Percentiles rank a stretch among this genome's conserved stretches.
Conservation (phyloP, 352 stramenopile species). For the Globisporangium polare region DNA sequence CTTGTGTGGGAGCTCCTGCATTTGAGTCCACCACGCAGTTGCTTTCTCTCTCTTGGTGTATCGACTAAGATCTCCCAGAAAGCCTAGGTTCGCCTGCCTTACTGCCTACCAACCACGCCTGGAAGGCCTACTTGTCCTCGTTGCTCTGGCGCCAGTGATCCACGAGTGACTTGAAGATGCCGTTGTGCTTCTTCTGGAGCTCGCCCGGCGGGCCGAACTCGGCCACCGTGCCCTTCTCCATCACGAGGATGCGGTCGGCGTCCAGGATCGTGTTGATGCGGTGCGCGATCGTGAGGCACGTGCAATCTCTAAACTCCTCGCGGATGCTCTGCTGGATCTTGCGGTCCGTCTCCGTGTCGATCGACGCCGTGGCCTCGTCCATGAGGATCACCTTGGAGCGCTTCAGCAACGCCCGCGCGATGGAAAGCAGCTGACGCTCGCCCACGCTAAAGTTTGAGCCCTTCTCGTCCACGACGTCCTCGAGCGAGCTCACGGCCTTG, state of each 20-base stretch:
- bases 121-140: constrained; percentile 18
- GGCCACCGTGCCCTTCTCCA: constrained; percentile 92
- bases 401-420: constrained; percentile 92
- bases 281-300: constrained; percentile 96
- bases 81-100: background rate
- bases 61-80: background rate
- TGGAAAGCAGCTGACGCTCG: constrained; percentile 94
- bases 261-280: constrained; percentile 97
- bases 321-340: constrained; percentile 90
- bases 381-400: constrained; percentile 94
- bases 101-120: background rate
- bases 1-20: background rate
- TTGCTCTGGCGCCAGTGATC: constrained; percentile 59
- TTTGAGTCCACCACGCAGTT: background rate
- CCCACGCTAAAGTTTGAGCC: constrained; percentile 95
- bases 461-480: constrained; percentile 72
- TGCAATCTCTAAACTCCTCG: constrained; percentile 92
- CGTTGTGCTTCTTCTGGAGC: constrained; percentile 65
- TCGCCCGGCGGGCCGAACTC: constrained; percentile 85
- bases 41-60: background rate
- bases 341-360: constrained; percentile 86
- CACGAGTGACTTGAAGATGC: constrained; percentile 65
- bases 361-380: constrained; percentile 96
- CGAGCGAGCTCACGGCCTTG: constrained; percentile 33
- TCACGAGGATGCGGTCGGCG: constrained; percentile 95